Evolutionary conservation across 495 filamentous ascomycete genomes (phyloP).

Genomic region (Parathielavia hyrcaniae): DNA sequence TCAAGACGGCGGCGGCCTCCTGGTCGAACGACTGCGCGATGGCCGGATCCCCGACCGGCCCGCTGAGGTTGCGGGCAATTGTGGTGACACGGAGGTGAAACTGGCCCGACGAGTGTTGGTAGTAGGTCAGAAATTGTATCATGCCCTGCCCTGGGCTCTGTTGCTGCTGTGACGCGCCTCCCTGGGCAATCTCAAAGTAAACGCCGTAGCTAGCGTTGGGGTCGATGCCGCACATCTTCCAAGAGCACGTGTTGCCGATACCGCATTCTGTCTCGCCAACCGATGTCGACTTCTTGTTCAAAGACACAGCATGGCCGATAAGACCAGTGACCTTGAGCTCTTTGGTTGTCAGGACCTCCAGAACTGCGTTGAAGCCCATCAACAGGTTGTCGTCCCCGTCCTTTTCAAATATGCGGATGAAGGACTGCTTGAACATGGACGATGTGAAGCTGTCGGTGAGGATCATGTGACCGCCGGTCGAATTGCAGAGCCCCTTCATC

Average conservation of each 20-base stretch:
- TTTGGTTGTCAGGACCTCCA: conserved; percentile 96
- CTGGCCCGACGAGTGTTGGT: conserved; percentile 93
- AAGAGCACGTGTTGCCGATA: conserved; percentile 97
- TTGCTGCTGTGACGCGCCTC: conserved; percentile 76
- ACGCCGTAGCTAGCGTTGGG: conserved; percentile 89
- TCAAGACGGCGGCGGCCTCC: conserved; percentile 94
- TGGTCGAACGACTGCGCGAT: conserved; percentile 98
- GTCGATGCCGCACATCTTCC: conserved; percentile 99
- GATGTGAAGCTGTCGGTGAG: conserved; percentile 98
- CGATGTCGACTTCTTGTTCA: conserved; percentile 96
- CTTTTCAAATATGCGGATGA: conserved; percentile 95
- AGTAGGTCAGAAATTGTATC: conserved; percentile 99
- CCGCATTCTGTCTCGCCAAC: conserved; percentile 98
- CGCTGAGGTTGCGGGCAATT: conserved; percentile 83
- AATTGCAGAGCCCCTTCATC: conserved; percentile 97
- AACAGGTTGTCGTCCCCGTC: conserved; percentile 88
- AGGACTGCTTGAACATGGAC: conserved; percentile 99
- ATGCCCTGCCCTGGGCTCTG: conserved; percentile 86
- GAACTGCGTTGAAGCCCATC: conserved; percentile 97
- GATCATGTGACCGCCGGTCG: conserved; percentile 96
- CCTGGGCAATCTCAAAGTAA: conserved; percentile 98
- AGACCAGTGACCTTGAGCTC: conserved; percentile 97
- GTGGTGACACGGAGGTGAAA: conserved; percentile 96
- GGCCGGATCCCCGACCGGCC: conserved; percentile 92
- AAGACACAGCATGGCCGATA: conserved; percentile 90